These are phyloP conservation scores for Gliomastix tumulicola DNA, from an alignment of 2,329 filamentous ascomycete genomes.

Conservation along the genomic window DNA sequence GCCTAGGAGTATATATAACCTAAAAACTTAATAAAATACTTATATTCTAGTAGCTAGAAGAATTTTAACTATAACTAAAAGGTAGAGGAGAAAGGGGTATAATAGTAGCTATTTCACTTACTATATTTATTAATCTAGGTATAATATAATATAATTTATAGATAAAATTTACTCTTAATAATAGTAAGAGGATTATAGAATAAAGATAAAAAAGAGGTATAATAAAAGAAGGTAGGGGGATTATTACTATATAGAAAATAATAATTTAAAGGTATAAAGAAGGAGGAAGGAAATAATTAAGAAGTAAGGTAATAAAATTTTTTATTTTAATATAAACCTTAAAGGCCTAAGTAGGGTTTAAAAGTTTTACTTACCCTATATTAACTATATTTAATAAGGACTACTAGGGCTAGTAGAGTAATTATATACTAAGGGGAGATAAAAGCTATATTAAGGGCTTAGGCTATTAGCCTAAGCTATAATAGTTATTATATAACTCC, in stretches of 20 bases:
- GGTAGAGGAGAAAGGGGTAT: neutral
- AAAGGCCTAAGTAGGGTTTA: neutral
- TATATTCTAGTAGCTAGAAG: neutral
- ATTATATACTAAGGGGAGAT: neutral
- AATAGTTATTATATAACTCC: neutral
- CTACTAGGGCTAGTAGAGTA: neutral
- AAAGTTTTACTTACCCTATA: neutral
- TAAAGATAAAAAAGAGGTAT: neutral
- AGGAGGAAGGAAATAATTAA: neutral
- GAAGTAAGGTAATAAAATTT: neutral
- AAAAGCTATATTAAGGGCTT: neutral
- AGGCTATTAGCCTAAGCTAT: neutral
- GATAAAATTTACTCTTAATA: neutral
- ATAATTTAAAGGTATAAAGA: neutral
- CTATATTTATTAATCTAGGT: neutral
- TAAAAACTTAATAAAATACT: neutral
- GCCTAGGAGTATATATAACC: neutral
- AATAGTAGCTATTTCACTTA: neutral
- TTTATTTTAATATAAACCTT: neutral
- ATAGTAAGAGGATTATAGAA: neutral
- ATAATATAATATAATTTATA: neutral
- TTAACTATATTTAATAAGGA: neutral
- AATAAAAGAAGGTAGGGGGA: neutral
- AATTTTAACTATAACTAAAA: neutral
- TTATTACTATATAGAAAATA: neutral